These are phyloP conservation scores for Psilocybe cyanescens DNA, from an alignment of 768 basidiomycete genomes.

Conservation along the genomic window DNA sequence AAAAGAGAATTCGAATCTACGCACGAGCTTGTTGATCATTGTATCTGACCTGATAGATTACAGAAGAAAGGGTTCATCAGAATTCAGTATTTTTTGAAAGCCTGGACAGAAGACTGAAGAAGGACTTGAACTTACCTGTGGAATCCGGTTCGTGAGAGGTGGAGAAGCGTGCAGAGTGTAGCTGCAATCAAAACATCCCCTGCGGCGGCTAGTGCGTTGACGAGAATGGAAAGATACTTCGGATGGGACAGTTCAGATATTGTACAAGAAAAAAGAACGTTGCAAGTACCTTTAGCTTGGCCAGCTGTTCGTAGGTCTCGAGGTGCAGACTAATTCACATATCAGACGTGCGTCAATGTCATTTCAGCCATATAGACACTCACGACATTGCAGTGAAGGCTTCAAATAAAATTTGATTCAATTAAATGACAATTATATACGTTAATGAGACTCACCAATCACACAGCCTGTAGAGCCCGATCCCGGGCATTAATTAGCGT, in stretches of 20 bases:
- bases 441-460: constrained; percentile 18
- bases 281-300: constrained; percentile 33
- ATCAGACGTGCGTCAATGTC: neutral
- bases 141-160: constrained; percentile 49
- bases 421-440: neutral
- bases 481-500: neutral
- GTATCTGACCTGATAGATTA: constrained; percentile 41
- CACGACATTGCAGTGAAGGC: constrained; percentile 42
- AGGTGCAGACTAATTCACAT: constrained; percentile 30
- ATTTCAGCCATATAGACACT: constrained; percentile 14
- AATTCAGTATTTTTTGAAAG: neutral
- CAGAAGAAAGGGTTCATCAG: constrained; percentile 5
- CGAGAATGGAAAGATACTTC: constrained; percentile 41
- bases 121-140: constrained; percentile 30
- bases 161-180: constrained; percentile 40
- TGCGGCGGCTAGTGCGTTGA: constrained; percentile 46
- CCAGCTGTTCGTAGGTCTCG: constrained; percentile 36
- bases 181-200: constrained; percentile 50
- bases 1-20: constrained; percentile 14
- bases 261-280: neutral
- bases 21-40: constrained; percentile 46
- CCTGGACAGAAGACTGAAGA: neutral
- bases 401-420: constrained; percentile 15
- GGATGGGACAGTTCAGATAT: neutral
- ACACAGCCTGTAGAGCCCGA: constrained; percentile 20